Base-by-base conservation (phyloP, 2,329 filamentous ascomycete genomes). In the Ophiostoma angusticollis region DNA sequence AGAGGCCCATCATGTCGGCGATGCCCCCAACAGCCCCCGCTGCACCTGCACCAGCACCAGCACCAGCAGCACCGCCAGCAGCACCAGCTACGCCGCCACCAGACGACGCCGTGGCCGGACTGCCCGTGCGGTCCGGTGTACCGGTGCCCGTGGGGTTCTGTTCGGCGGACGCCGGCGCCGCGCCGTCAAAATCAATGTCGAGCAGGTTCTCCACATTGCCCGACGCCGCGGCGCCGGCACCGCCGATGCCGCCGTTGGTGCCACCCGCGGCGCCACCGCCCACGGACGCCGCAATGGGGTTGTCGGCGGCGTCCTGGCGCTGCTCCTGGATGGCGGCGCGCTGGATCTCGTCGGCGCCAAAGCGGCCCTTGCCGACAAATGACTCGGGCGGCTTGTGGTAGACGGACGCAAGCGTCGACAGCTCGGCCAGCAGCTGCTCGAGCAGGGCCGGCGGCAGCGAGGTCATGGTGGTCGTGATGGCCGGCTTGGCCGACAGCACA, bases 351-450 rank as follows among this genome's bases (percentile, higher is more conserved):
- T 94, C 87, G 35, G 91, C 87, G 27, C 89, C 91, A 50, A 84
- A 95, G 31, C 89, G 79, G 30, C 91, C 91, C 61, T 93, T 86
- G 50, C 91, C 91, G 42, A 98, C 80, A 60, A 98, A 98, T n/a
- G 89, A 86, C 70, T 93, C 85, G 31, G 91, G 87, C 8, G 87
- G 87, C 64, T 94, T 96, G 73, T 98, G 91, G 63, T 98, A 98
- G 17, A 98, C 91, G 1, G 89, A 96, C 7, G 91, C 86, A 22
- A 98, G 73, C 9, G 91, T 95, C 11, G 89, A 96, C 23, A 98
- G 74, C 59, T 98, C 89, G 9, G 72, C 70, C 8, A 98, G 74
- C n/a, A 98, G 76, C 58, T 86, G 80, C 45, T 98, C 89, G 31
- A 98, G 72, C 6, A 98, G 70, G 24, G 78, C 69, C 5, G 82